phyloP scores from a whole-genome alignment of 306 rosid genomes.

The Begonia masoniana region DNA sequence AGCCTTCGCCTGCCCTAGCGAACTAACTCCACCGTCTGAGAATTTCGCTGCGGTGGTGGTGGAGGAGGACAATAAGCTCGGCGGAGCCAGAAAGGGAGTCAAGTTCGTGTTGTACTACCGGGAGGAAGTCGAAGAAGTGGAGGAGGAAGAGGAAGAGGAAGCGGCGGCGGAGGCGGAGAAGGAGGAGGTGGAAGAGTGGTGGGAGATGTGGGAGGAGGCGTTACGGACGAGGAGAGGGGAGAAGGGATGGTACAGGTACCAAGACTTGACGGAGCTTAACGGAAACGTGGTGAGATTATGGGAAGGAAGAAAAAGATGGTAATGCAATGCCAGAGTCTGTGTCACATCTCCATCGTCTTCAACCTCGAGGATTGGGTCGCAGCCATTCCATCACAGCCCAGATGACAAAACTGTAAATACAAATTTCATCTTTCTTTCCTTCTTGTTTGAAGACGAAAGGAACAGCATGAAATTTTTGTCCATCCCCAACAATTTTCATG shows the following conservation, averaged over 20 bases:
- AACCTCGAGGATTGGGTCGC: no score
- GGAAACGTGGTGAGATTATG: constrained; percentile 64
- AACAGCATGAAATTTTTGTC: no score
- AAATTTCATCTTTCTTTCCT: no score
- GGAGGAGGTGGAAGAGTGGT: constrained; percentile 17
- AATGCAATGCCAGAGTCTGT: no score
- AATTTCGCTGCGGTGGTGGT: no score
- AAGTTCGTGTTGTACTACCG: constrained; percentile 22
- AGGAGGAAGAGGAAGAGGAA: constrained; percentile 10
- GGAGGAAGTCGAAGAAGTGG: constrained; percentile 7
- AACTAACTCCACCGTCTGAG: background rate
- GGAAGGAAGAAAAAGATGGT: constrained; percentile 12
- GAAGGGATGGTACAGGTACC: constrained; percentile 41
- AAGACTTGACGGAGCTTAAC: constrained; percentile 50
- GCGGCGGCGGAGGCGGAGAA: constrained; percentile 1
- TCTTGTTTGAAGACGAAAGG: no score
- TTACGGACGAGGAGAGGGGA: constrained; percentile 24
- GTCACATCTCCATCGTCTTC: no score
- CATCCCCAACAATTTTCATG: no score
- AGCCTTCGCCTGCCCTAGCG: background rate
- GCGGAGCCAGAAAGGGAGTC: constrained; percentile 25
- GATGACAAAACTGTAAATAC: no score
- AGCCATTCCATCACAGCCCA: no score
- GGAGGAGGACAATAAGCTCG: background rate
- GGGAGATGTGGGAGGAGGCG: constrained; percentile 32